phyloP scores from a whole-genome alignment of 2,329 filamentous ascomycete genomes.

The Fusarium temperatum region DNA sequence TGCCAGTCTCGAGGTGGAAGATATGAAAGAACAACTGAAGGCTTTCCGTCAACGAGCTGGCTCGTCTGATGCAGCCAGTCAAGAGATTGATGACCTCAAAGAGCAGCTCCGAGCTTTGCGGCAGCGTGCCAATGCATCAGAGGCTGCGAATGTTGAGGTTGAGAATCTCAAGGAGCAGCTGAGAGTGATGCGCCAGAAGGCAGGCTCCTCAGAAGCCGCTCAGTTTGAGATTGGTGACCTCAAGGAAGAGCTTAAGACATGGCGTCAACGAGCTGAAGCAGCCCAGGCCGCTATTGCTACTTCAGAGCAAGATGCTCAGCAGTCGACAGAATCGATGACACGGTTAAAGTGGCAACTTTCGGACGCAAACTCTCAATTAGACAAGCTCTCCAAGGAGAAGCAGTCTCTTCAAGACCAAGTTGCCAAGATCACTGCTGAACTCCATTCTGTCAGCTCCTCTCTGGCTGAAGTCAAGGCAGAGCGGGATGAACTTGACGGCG shows the following conservation, averaged over 20 bases:
- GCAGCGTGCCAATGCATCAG: constrained; percentile 2
- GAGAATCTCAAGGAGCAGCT: constrained; percentile 28
- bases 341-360: constrained; percentile 65
- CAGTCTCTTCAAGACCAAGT: constrained; percentile 71
- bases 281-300: constrained; percentile 42
- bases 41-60: constrained; percentile 38
- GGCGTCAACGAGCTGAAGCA: constrained; percentile 35
- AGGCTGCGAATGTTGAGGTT: constrained; percentile 52
- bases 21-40: constrained; percentile 27
- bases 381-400: constrained; percentile 67
- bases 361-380: constrained; percentile 67
- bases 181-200: constrained; percentile 38
- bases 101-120: constrained; percentile 18
- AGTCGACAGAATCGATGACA: constrained; percentile 55
- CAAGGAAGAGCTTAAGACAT: constrained; percentile 43
- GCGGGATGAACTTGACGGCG: constrained; percentile 71
- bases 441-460: constrained; percentile 66
- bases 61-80: constrained; percentile 45
- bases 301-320: constrained; percentile 48
- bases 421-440: constrained; percentile 65
- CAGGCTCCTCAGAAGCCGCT: constrained; percentile 37
- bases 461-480: constrained; percentile 69
- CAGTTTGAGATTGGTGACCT: constrained; percentile 31
- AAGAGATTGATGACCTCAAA: constrained; percentile 47
- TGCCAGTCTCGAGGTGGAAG: constrained; percentile 43